Percentiles rank a stretch among this genome's conserved stretches.
phyloP scores from a whole-genome alignment of 805 yeast species.

The Candida bentonensis region DNA sequence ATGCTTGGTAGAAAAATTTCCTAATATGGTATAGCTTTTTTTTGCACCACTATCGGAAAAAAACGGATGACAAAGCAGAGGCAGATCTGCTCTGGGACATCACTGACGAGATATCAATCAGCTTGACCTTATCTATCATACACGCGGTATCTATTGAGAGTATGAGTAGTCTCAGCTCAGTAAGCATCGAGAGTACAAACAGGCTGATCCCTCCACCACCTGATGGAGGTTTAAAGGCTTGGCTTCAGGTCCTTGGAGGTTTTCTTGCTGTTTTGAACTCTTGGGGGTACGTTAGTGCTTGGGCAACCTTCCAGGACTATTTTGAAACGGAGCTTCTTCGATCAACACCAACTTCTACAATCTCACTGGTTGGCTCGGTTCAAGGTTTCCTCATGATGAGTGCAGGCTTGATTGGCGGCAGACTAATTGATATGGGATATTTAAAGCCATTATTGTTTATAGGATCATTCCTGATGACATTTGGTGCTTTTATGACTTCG shows the following conservation, averaged over 20 bases:
- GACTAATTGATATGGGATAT: neutral
- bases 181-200: too few species aligned
- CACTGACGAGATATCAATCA: too few species aligned
- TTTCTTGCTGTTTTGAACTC: neutral
- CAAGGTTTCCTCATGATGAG: slow-evolving; percentile 15
- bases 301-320: slow-evolving; percentile 1
- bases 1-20: too few species aligned
- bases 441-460: slow-evolving; percentile 6
- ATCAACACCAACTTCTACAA: neutral
- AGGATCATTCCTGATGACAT: slow-evolving; percentile 11
- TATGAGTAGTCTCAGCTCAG: too few species aligned
- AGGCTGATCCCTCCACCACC: too few species aligned
- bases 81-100: too few species aligned
- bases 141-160: too few species aligned
- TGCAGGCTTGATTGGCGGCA: slow-evolving; percentile 8
- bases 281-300: neutral
- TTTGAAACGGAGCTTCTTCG: neutral
- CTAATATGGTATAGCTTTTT: too few species aligned
- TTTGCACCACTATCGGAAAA: too few species aligned
- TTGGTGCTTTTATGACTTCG: neutral
- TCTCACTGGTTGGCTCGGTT: neutral
- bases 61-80: too few species aligned
- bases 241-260: neutral
- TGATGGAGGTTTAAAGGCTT: neutral
- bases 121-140: too few species aligned